Conservation (phyloP, 306 rosid genomes). For the Corylus avellana region DNA sequence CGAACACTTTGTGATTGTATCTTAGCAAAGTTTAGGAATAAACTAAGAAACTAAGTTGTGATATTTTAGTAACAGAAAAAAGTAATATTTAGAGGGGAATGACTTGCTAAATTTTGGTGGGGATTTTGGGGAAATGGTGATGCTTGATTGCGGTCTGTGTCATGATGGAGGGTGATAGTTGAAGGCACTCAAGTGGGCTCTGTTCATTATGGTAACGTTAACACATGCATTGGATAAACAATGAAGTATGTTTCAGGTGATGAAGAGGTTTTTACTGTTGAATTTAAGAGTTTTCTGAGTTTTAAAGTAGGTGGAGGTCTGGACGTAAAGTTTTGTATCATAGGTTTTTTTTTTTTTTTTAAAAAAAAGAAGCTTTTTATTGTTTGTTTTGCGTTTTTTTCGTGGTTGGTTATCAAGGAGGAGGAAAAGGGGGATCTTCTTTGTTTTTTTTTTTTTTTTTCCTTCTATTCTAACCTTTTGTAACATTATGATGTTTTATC, state of each 20-base stretch:
- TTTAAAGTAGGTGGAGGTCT: background rate
- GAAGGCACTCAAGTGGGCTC: background rate
- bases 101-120: background rate
- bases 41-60: background rate
- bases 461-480: background rate
- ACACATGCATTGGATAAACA: background rate
- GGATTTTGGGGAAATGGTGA: background rate
- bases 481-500: background rate
- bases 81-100: background rate
- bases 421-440: background rate
- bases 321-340: background rate
- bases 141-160: background rate
- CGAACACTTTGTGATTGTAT: background rate
- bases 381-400: background rate
- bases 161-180: background rate
- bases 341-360: background rate
- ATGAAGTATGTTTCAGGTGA: background rate
- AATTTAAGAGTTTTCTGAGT: background rate
- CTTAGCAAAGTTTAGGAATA: background rate
- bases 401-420: background rate
- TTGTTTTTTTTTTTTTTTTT: background rate
- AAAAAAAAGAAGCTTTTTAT: too few species aligned
- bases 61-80: background rate
- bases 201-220: background rate
- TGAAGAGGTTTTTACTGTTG: background rate